phyloP scores from a whole-genome alignment of 1,139 yeast genomes.

The Blastobotrys ciferrii region DNA sequence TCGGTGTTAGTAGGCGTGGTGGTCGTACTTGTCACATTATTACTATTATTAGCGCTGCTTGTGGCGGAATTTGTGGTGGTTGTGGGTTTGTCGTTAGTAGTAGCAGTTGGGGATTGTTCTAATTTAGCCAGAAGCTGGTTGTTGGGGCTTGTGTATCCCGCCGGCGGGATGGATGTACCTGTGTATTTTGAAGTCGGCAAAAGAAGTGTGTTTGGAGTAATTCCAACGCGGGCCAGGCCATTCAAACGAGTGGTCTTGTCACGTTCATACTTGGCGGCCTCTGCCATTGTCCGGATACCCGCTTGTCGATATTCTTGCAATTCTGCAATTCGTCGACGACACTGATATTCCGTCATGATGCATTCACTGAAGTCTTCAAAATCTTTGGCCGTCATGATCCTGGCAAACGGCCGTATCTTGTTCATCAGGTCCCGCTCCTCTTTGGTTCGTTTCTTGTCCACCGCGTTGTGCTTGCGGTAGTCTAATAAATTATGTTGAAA shows the following conservation, averaged over 20 bases:
- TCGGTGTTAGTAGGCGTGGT: neutral
- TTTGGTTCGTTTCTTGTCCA: constrained; percentile 77
- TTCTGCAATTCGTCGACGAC: constrained; percentile 80
- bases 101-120: neutral
- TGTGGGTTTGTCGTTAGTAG: neutral
- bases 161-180: neutral
- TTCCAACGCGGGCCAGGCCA: constrained; percentile 28
- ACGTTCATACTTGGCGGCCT: constrained; percentile 81
- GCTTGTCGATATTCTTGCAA: constrained; percentile 89
- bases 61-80: neutral
- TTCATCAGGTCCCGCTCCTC: constrained; percentile 84
- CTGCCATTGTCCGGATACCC: constrained; percentile 82
- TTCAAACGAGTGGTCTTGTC: constrained; percentile 57
- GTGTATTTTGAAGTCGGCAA: constrained; percentile 13
- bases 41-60: neutral
- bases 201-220: constrained; percentile 14
- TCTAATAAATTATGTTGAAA: constrained; percentile 77
- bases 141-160: neutral
- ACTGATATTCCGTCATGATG: constrained; percentile 70
- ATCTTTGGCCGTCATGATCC: constrained; percentile 77
- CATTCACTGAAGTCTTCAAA: constrained; percentile 72
- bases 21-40: neutral
- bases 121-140: constrained; percentile 3
- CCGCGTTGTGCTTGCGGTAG: constrained; percentile 72
- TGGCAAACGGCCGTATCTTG: constrained; percentile 74